These are phyloP conservation scores for Talaromyces sp. DNA, from an alignment of 2,329 filamentous ascomycete genomes.

Conservation along the genomic window DNA sequence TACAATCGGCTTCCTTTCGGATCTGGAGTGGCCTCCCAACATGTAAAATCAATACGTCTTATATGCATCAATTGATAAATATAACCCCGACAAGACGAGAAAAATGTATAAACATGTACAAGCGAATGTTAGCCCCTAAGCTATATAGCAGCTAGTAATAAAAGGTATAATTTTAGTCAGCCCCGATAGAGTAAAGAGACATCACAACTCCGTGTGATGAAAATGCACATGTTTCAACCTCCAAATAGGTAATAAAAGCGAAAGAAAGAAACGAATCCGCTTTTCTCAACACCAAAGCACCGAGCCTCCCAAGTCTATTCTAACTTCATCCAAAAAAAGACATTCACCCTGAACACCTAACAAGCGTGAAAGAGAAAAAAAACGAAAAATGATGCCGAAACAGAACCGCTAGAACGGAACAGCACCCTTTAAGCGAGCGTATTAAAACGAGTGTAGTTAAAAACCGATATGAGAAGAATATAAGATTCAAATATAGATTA, in stretches of 20 bases:
- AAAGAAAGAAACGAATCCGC: background rate
- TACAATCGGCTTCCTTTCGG: no score
- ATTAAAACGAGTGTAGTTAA: background rate
- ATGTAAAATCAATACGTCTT: no score
- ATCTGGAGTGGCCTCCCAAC: no score
- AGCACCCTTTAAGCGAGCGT: background rate
- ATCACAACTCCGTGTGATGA: no score
- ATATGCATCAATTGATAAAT: no score
- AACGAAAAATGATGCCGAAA: background rate
- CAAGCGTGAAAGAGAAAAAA: background rate
- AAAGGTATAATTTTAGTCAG: no score
- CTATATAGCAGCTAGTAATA: no score
- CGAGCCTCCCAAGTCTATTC: constrained; percentile 11
- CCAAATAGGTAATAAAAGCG: background rate
- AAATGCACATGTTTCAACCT: no score
- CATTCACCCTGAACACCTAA: constrained; percentile 1
- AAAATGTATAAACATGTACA: no score
- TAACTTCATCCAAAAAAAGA: constrained; percentile 1
- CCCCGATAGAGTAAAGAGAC: no score
- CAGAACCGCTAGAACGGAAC: background rate
- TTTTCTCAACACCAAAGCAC: constrained; percentile 7
- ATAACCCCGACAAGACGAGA: no score
- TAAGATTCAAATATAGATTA: constrained; percentile 12
- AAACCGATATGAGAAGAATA: background rate
- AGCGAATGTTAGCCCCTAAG: no score